Evolutionary conservation across 768 basidiomycete genomes (phyloP), one percentile per base, ranked within the genome.

Genomic region (Butyriboletus loyo): DNA sequence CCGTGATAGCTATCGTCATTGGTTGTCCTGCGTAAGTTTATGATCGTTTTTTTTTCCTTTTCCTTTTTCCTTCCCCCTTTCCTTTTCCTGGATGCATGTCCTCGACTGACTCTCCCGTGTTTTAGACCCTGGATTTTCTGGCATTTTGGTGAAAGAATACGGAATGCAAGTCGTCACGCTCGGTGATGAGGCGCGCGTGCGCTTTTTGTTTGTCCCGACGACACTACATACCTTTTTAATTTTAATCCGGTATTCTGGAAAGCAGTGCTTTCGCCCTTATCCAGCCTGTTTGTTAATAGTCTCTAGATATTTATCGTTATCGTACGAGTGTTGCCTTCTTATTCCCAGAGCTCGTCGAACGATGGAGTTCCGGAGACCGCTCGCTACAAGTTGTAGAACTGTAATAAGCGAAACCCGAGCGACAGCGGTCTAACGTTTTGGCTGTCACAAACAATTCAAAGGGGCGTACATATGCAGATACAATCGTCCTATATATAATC

Each of bases 11-110:
- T 2, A 80, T 89, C 48, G 76, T 66, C 1, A 66, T 89, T 14
- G 86, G 86, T 15, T 80, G 81, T 54, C 86, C 86, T 8, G 72
- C 77, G 60, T 71, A 52, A 46, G 69, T 45, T n/a, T 28, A 31
- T 22, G n/a, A n/a, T n/a, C n/a, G 10, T 14, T 19, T 19, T 37
- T 10, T 37, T 27, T 27, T 27, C 7, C 27, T 3, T 27, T 27
- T 27, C 6, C 19, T 37, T n/a, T n/a, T n/a, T n/a, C n/a, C n/a
- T n/a, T n/a, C n/a, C n/a, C n/a, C n/a, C 3, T 13, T 24, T 9
- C 10, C 19, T 3, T 35, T n/a, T 19, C 4, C 15, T 44, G 24
- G 9, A 43, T 15, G 11, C n/a, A 36, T 19, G 6, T 14, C 34
- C 36, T 36, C 17, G 38, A 72, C 31, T 73, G 73, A 56, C 72